A percentile compares a stretch with the other conserved stretches of the same genome.
phyloP scores from a whole-genome alignment of 305 asterid species.

The Fraxinus ornus region DNA sequence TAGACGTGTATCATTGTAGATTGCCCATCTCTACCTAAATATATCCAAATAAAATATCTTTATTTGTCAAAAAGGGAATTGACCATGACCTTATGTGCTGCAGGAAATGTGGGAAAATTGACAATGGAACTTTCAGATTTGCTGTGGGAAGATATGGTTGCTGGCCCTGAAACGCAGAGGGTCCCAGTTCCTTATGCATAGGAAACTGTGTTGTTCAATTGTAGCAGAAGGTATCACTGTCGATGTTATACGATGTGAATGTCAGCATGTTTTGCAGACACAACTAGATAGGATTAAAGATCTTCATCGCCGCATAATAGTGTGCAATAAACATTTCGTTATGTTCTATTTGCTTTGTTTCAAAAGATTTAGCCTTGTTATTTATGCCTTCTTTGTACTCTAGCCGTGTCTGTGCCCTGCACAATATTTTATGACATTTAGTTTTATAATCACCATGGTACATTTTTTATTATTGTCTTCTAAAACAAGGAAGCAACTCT shows the following conservation, averaged over 20 bases:
- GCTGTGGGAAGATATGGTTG: conserved; percentile 81
- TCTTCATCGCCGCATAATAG: neutral
- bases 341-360: neutral
- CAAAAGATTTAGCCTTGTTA: neutral
- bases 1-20: neutral
- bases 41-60: neutral
- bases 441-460: neutral
- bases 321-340: neutral
- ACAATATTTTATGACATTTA: neutral
- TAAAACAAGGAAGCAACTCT: neutral
- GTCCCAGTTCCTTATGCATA: conserved; percentile 50
- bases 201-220: neutral
- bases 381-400: neutral
- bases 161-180: conserved; percentile 67
- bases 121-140: conserved; percentile 86
- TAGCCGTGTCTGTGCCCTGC: neutral
- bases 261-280: neutral
- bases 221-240: neutral
- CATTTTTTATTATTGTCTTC: neutral
- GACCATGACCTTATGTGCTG: neutral
- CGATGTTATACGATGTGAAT: neutral
- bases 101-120: conserved; percentile 77
- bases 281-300: neutral
- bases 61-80: neutral
- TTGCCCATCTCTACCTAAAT: neutral